Percentiles rank a stretch among this genome's conserved stretches.
Conservation (phyloP, 768 basidiomycete species). For the Leccinum longicurvipes region DNA sequence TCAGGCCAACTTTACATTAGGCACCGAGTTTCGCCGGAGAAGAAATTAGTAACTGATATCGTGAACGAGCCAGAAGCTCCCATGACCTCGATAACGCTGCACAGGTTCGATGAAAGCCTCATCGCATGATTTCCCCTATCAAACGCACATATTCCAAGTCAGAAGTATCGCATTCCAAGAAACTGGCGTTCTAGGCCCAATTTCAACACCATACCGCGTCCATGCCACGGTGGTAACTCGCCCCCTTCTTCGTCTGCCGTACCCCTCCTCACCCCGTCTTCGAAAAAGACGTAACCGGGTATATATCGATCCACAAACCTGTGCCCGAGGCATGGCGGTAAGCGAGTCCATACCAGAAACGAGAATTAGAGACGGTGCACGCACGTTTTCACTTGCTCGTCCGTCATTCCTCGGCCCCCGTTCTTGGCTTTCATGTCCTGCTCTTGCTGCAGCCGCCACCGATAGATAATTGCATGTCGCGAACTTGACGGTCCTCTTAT, state of each 20-base stretch:
- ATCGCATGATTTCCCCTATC: background rate
- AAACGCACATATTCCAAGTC: background rate
- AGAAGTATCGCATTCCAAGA: slow-evolving; percentile 41
- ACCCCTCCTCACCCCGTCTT: slow-evolving; percentile 48
- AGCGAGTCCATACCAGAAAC: background rate
- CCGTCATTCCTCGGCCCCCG: slow-evolving; percentile 87
- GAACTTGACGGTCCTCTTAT: slow-evolving; percentile 36
- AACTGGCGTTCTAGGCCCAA: slow-evolving; percentile 56
- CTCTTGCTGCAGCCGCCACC: slow-evolving; percentile 90
- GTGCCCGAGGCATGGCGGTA: background rate
- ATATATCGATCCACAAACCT: slow-evolving; percentile 94
- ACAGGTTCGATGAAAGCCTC: background rate
- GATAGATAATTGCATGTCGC: slow-evolving; percentile 61
- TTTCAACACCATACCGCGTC: slow-evolving; percentile 48
- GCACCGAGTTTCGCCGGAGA: background rate
- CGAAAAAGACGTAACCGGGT: slow-evolving; percentile 89
- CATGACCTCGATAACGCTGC: background rate
- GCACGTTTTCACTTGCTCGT: slow-evolving; percentile 64
- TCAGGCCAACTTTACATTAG: background rate
- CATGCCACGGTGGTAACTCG: slow-evolving; percentile 39
- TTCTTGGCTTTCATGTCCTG: slow-evolving; percentile 82
- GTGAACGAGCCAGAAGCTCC: background rate
- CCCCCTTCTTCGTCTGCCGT: slow-evolving; percentile 19
- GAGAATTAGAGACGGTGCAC: slow-evolving; percentile 2
- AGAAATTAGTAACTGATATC: background rate